These are phyloP conservation scores for Coniochaeta sp. DNA, from an alignment of 2,329 filamentous ascomycete genomes.

Conservation along the genomic window DNA sequence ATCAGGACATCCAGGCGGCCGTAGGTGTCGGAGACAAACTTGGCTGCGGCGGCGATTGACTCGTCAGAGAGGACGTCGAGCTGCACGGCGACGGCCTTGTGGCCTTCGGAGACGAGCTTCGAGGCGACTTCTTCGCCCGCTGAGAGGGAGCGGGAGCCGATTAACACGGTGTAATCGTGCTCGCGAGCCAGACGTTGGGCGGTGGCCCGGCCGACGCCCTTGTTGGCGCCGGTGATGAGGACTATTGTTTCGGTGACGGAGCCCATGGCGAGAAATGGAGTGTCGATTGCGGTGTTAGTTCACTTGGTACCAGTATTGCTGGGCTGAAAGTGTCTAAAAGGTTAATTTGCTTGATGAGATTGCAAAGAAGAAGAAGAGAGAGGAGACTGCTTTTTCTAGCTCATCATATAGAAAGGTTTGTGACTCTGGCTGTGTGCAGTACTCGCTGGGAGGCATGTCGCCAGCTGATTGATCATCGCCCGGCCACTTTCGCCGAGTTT, in stretches of 20 bases:
- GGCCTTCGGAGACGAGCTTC: conserved; percentile 15
- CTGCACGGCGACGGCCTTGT: conserved; percentile 11
- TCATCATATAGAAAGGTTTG: not conserved
- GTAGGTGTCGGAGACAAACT: conserved; percentile 11
- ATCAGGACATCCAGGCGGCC: conserved; percentile 26
- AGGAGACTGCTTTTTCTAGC: too few relatives aligned
- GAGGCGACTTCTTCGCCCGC: conserved; percentile 15
- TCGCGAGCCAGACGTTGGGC: conserved; percentile 7
- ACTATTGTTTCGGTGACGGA: not conserved
- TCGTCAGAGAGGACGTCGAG: conserved; percentile 18
- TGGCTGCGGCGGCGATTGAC: conserved; percentile 18
- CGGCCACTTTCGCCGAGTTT: not conserved
- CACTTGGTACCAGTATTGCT: not conserved
- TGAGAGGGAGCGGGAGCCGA: conserved; percentile 21
- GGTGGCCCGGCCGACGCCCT: conserved; percentile 2
- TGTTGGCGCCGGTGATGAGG: conserved; percentile 3
- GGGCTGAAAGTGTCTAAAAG: not conserved
- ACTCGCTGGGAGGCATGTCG: not conserved
- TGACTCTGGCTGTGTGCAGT: not conserved
- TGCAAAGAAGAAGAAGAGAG: too few relatives aligned
- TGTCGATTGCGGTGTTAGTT: not conserved
- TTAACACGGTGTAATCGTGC: conserved; percentile 23
- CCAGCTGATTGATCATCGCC: not conserved
- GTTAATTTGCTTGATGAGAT: too few relatives aligned
- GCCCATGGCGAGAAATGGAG: not conserved